Evolutionary conservation across 441 rosid species (phyloP).

Genomic region (Euphorbia celastroides): DNA sequence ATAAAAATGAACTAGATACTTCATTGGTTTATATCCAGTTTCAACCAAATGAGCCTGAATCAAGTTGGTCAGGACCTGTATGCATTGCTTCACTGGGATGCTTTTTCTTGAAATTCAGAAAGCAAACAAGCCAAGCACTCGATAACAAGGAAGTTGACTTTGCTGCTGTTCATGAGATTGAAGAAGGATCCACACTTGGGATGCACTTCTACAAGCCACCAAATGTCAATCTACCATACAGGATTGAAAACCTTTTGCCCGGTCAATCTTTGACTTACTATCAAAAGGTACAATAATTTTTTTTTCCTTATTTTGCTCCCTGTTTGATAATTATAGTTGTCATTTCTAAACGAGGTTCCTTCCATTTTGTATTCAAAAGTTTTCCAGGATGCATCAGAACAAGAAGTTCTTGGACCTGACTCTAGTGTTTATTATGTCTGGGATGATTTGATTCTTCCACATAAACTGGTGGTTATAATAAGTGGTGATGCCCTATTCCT

Average conservation of each 20-base stretch:
- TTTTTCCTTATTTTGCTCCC: constrained; percentile 14
- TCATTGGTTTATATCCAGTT: constrained; percentile 60
- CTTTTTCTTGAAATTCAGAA: constrained; percentile 83
- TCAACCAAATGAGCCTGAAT: constrained; percentile 48
- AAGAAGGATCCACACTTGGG: constrained; percentile 81
- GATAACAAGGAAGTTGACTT: constrained; percentile 39
- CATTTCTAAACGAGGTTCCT: constrained; percentile 14
- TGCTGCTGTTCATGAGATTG: constrained; percentile 74
- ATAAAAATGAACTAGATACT: constrained; percentile 53
- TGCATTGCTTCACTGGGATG: constrained; percentile 87
- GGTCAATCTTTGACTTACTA: constrained; percentile 66
- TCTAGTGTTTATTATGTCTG: constrained; percentile 70
- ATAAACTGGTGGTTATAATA: constrained; percentile 67
- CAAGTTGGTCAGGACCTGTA: constrained; percentile 92
- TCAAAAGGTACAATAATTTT: constrained; percentile 62
- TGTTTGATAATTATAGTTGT: constrained; percentile 14
- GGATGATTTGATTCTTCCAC: constrained; percentile 95
- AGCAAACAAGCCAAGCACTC: constrained; percentile 43
- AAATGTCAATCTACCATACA: constrained; percentile 64
- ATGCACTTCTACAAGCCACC: constrained; percentile 83
- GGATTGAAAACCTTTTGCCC: constrained; percentile 75
- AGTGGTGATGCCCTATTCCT: constrained; percentile 40
- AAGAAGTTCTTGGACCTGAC: constrained; percentile 75
- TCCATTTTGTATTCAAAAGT: constrained; percentile 17
- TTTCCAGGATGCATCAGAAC: constrained; percentile 74